Base-by-base conservation (phyloP, 306 rosid genomes). In the Canavalia ensiformis region DNA sequence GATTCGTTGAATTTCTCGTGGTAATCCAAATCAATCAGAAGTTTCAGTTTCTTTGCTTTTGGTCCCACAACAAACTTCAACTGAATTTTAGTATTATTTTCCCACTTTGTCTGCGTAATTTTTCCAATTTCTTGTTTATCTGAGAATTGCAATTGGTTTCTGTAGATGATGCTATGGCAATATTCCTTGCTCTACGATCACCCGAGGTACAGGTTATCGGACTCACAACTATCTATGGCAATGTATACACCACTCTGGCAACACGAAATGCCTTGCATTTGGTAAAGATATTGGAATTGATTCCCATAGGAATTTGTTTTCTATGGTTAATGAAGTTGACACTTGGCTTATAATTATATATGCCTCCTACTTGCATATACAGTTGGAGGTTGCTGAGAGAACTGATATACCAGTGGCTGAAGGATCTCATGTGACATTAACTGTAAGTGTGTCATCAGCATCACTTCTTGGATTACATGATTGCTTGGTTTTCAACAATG, bases 181-280 rank as follows among this genome's bases (percentile, higher is more conserved):
- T 95, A 65, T 91, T 95, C 55, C 83, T 95, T 87, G 99, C 97
- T 12, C 65, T 95, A 30, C 85, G 81, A 62, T 95, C 97, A 10
- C 97, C 97, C 0, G 97, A 95, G 78, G 73, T 92, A 74, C 81
- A 95, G 81, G 97, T 95, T 66, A 83, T 95, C 83, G 99, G 94
- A 76, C 90, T 95, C 49, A 92, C 99, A 33, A 92, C 99, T 45
- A 95, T 95, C 67, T 95, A 74, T 66, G 98, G 98, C 52, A 95
- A 95, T 71, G 97, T 92, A 82, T 88, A 92, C 84, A 91, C 99
- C 29, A 91, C 95, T 59, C 87, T 95, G 12, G 94, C 97, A 67
- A 95, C 99, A n/a, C 87, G 92, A 82, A 92, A 95, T 81, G 97
- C 99, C 41, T 90, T 95, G 91, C 99, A 95, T 88, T 82, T 95